These are phyloP conservation scores for Polysphondylium violaceum DNA, from an alignment of 78 protist species.

Conservation along the genomic window DNA sequence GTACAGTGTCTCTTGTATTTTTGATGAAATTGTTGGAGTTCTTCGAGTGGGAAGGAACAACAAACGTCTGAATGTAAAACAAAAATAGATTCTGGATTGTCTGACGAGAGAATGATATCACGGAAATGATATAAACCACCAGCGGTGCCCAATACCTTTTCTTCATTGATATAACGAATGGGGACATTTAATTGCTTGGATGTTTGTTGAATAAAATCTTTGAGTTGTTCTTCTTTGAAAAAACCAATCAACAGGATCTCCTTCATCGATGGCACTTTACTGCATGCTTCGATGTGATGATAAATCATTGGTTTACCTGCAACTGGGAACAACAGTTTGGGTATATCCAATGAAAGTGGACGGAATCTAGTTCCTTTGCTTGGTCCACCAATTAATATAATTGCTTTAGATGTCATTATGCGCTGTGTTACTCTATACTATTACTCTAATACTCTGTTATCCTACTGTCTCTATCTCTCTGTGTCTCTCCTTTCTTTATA, in stretches of 20 bases:
- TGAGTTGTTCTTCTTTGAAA: conserved; percentile 54
- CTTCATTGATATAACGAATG: conserved; percentile 80
- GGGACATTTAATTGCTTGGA: conserved; percentile 37
- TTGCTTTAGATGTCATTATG: conserved; percentile 38
- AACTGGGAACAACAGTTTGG: conserved; percentile 85
- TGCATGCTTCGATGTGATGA: conserved; percentile 79
- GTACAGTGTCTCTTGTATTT: conserved; percentile 13
- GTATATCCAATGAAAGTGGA: conserved; percentile 84
- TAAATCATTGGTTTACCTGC: conserved; percentile 86
- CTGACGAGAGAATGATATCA: conserved; percentile 22
- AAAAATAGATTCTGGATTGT: conserved; percentile 50
- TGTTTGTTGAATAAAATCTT: conserved; percentile 6
- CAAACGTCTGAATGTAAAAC: conserved; percentile 75
- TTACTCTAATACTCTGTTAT: background rate
- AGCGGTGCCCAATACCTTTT: conserved; percentile 81
- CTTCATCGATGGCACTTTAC: conserved; percentile 18
- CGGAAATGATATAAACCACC: conserved; percentile 78
- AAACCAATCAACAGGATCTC: conserved; percentile 77
- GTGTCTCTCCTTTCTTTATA: too few species aligned
- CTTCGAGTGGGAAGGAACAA: conserved; percentile 78
- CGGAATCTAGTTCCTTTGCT: conserved; percentile 87
- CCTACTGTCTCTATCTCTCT: too few species aligned
- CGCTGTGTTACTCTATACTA: background rate
- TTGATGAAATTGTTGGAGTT: conserved; percentile 28
- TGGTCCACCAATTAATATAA: conserved; percentile 85